These are phyloP conservation scores for Nakazawaea pomicola DNA, from an alignment of 805 yeast genomes.

Conservation along the genomic window DNA sequence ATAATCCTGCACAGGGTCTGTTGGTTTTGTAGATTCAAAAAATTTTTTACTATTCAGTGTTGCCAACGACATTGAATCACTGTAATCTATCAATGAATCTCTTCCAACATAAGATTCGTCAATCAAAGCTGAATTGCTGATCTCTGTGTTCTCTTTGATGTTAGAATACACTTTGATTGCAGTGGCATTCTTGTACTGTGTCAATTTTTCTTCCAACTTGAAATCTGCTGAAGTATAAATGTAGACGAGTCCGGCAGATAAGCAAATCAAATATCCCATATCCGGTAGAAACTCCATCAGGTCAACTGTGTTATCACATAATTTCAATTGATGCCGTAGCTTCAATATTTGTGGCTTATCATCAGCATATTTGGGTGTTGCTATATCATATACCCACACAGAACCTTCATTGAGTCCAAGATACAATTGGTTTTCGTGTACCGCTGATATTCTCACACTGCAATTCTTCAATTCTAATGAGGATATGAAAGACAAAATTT, in stretches of 20 bases:
- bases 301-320: constrained; percentile 19
- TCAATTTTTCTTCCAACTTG: constrained; percentile 24
- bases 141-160: constrained; percentile 11
- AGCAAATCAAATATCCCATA: constrained; percentile 25
- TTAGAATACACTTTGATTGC: constrained; percentile 22
- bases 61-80: constrained; percentile 28
- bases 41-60: constrained; percentile 18
- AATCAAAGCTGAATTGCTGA: constrained; percentile 2
- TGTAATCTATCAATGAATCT: constrained; percentile 13
- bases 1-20: constrained; percentile 4
- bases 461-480: constrained; percentile 3
- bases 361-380: neutral
- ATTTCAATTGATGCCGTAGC: neutral
- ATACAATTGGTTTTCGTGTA: constrained; percentile 9
- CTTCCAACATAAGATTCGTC: constrained; percentile 7
- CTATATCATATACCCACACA: constrained; percentile 2
- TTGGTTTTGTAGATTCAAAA: constrained; percentile 7
- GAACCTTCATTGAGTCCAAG: constrained; percentile 3
- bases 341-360: neutral
- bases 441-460: constrained; percentile 18
- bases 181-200: constrained; percentile 28
- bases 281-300: constrained; percentile 28
- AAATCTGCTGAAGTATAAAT: constrained; percentile 26
- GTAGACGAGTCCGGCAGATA: constrained; percentile 26
- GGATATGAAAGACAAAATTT: neutral